Evolutionary conservation across 805 yeast species (phyloP), one percentile per base, ranked within the genome.

Genomic region (Candida chauliodis): DNA sequence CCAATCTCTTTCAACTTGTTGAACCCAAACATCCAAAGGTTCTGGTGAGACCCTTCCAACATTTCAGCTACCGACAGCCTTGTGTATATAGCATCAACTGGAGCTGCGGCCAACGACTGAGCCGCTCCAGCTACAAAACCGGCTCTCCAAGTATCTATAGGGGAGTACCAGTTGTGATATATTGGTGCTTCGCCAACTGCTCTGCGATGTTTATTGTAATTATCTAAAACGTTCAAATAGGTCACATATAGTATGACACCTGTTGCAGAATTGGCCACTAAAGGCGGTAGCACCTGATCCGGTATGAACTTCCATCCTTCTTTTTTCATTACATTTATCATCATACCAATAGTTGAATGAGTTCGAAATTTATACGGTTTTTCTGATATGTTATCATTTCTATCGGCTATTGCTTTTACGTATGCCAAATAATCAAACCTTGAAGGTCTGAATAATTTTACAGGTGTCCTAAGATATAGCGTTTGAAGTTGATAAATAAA

Each of bases 81-180:
- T 1, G 95, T 78, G 52, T 83, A 84, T 3, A 91, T 78, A 6
- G 97, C 96, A 60, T 91, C 97, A 4, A 91, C 71, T 0, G 98
- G 98, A 1, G 96, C 91, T 2, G 96, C 95, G 0, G 87, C 90
- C 13, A 87, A 62, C n/a, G 95, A 84, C 50, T 93, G 96, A 17
- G 80, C 78, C 0, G 82, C 78, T 1, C 97, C 97, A 0, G 96
- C 96, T 0, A 86, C 46, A 40, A 81, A 78, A 0, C 98, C 98
- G 0, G 96, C 87, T 34, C 78, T 59, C 59, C 86, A 77, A 0
- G 88, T 79, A 48, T 85, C 88, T 40, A 66, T 28, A 0, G 63
- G 61, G 3, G 56, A 52, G 39, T 53, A 55, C 37, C 56, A 59
- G 16, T 39, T 47, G 24, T 18, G 38, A 30, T 30, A 38, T 20